Evolutionary conservation across 305 asterid species (phyloP), one percentile per base, ranked within the genome.

Genomic region (Petunia hybrid): DNA sequence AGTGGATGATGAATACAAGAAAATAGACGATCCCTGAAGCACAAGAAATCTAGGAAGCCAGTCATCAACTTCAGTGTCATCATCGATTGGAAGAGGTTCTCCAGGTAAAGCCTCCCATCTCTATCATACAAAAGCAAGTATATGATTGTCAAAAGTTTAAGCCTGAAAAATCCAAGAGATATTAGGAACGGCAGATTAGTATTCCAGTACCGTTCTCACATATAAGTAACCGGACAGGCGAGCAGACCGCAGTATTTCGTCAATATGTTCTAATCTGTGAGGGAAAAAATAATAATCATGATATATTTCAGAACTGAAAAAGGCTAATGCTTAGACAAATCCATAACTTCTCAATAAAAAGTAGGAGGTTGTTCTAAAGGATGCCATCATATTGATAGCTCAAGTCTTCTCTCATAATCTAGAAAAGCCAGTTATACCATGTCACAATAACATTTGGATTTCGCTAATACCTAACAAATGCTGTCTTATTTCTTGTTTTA

Each of bases 31-130:
- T 76, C 97, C 98, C 35, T 93, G 99, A 81, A 95, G 98, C 80
- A 95, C 97, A 77, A 95, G 86, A 83, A 95, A 95, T 84, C 97
- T 97, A 60, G 95, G 99, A 85, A 93, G 87, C 99, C 99, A 93
- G 85, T 95, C 99, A 76, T 95, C 97, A 84, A 95, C 97, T 81
- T 95, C 99, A 67, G 89, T 80, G 80, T 93, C 99, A 85, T 95
- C 98, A 84, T 95, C 99, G 1, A 95, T 80, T 9, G 95, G 92
- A 67, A 85, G 95, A 84, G 94, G 97, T 85, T 95, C 99, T 73
- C 99, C 98, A 1, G 99, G 99, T 82, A 95, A 89, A 81, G 97
- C 94, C 71, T 92, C 92, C 98, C 98, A 93, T 88, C 98, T 88
- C 99, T 96, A 80, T 7, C 61, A 78, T 85, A 41, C 68, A 81